Base-by-base conservation (phyloP, 331 rosid species). In the Prunus yedoensis region DNA sequence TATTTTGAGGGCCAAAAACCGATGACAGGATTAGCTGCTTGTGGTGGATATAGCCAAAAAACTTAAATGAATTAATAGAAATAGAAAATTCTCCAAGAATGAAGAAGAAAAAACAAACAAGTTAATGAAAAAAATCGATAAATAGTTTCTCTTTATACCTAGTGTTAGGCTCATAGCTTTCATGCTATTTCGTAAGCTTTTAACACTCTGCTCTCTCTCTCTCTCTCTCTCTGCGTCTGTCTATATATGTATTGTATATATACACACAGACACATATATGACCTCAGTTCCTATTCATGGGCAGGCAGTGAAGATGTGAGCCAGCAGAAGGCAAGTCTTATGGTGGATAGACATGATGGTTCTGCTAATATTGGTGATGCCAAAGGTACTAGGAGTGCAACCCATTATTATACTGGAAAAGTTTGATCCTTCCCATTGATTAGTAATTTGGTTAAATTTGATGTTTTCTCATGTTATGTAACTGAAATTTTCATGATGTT, bases 231-330 rank as follows among this genome's bases (percentile, higher is more conserved):
- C 58, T 20, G 5, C 5, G 8, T 35, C 0, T 35, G 35, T 30
- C 43, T 38, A 6, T 52, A 23, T 20, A 56, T 57, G 43, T 38
- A 38, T 57, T 57, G 1, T 57, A 11, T 57, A 4, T 57, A 27
- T 10, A 57, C 28, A 57, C 25, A 10, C n/a, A n/a, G n/a, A n/a
- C 70, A 4, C 28, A 21, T 20, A 5, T 70, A n/a, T 70, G 51
- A 78, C 45, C 54, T 32, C 43, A 78, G 32, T 75, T 80, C 58
- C 71, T 77, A 54, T 81, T 79, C 72, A 35, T 60, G 59, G 47
- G 63, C 83, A 91, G 97, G 90, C 18, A 83, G 71, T 80, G 89
- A 82, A 62, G 81, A 85, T 75, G 67, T 53, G 28, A 80, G 78
- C 80, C 86, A 80, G 69, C 47, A 52, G 70, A 86, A 75, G 70